These are phyloP conservation scores for Phytophthora nicotianae DNA, from an alignment of 352 stramenopile species.

Conservation along the genomic window DNA sequence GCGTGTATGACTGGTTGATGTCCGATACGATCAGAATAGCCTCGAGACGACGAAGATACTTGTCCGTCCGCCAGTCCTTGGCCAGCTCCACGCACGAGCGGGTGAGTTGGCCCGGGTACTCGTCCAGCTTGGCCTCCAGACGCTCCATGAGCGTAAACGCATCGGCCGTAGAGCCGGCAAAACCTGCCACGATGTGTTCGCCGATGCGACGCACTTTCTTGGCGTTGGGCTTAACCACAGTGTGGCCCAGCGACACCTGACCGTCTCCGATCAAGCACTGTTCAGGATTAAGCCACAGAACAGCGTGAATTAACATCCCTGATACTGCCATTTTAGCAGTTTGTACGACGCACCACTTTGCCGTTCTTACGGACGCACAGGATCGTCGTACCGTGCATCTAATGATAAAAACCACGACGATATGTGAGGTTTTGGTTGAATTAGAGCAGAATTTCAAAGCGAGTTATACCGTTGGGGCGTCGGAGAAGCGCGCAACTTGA, in stretches of 20 bases:
- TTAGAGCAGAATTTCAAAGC: background rate
- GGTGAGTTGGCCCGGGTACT: slow-evolving; percentile 97
- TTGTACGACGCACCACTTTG: slow-evolving; percentile 90
- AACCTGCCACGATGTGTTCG: slow-evolving; percentile 95
- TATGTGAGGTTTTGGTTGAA: background rate
- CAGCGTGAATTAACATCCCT: background rate
- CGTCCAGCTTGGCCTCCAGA: slow-evolving; percentile 98
- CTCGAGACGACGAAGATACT: slow-evolving; percentile 97
- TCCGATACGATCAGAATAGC: slow-evolving; percentile 95
- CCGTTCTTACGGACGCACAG: slow-evolving; percentile 97
- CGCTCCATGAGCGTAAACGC: slow-evolving; percentile 98
- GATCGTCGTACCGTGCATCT: slow-evolving; percentile 97
- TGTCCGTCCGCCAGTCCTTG: slow-evolving; percentile 99
- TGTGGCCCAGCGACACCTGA: slow-evolving; percentile 96
- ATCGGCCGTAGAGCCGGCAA: slow-evolving; percentile 97
- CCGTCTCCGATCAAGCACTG: slow-evolving; percentile 97
- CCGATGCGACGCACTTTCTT: slow-evolving; percentile 97
- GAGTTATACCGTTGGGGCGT: slow-evolving; percentile 49
- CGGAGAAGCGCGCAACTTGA: slow-evolving; percentile 55
- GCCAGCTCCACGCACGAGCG: slow-evolving; percentile 98
- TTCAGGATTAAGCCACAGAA: background rate
- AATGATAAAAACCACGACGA: slow-evolving; percentile 4
- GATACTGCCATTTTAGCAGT: background rate
- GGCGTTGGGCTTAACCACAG: slow-evolving; percentile 98
- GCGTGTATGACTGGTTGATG: slow-evolving; percentile 95